phyloP scores from a whole-genome alignment of 2,329 filamentous ascomycete species.

The Akanthomyces lecanii region DNA sequence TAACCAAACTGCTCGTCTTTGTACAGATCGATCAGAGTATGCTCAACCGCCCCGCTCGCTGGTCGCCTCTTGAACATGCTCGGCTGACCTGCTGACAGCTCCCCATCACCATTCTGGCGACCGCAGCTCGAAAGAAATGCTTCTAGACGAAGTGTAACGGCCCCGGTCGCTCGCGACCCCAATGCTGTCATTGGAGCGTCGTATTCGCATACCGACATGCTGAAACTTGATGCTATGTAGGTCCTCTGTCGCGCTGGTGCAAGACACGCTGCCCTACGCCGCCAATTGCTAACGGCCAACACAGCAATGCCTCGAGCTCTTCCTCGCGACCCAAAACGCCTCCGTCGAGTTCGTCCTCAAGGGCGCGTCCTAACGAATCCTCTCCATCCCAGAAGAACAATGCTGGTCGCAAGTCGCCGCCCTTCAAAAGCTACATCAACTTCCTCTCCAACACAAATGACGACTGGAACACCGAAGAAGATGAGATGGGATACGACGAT shows the following conservation, averaged over 20 bases:
- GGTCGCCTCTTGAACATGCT: constrained; percentile 8
- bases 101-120: constrained; percentile 85
- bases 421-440: constrained; percentile 71
- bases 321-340: constrained; percentile 72
- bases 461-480: constrained; percentile 74
- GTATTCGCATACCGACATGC: constrained; percentile 93
- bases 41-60: constrained; percentile 28
- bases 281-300: constrained; percentile 18
- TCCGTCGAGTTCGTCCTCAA: constrained; percentile 54
- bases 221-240: constrained; percentile 81
- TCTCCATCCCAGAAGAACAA: constrained; percentile 52
- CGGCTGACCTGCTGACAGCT: constrained; percentile 48
- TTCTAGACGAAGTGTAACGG: constrained; percentile 45
- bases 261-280: neutral
- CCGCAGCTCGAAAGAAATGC: constrained; percentile 51
- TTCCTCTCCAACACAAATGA: constrained; percentile 78
- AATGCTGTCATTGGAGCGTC: constrained; percentile 84
- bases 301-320: constrained; percentile 55
- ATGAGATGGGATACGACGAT: constrained; percentile 77
- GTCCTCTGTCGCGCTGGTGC: constrained; percentile 24
- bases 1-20: constrained; percentile 25
- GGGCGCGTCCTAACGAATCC: constrained; percentile 47
- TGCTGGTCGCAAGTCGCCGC: constrained; percentile 55
- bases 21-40: constrained; percentile 60
- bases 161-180: constrained; percentile 49